Percentiles rank a stretch among this genome's conserved stretches.
Evolutionary conservation across 257 asterid species (phyloP).

Genomic region (Primulina eburnea): DNA sequence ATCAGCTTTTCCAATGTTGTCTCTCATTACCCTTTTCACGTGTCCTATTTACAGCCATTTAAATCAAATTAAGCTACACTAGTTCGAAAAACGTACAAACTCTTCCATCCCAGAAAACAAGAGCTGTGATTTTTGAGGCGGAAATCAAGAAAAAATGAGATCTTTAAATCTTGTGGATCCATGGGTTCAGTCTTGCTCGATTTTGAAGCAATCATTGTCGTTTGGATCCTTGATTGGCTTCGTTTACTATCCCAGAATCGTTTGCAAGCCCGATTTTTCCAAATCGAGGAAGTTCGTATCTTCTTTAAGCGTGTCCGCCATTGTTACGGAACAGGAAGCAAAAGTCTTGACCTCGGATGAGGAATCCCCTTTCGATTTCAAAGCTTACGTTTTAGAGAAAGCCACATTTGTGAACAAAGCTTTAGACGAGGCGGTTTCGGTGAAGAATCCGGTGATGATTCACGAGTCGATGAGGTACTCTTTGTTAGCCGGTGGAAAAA

Average conservation of each 20-base stretch:
- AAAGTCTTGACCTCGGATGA: slow-evolving; percentile 9
- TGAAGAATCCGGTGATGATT: slow-evolving; percentile 50
- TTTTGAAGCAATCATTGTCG: slow-evolving; percentile 11
- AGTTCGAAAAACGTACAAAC: background rate
- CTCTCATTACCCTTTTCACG: slow-evolving; percentile 5
- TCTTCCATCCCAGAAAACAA: background rate
- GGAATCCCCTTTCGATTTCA: slow-evolving; percentile 40
- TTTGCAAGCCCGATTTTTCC: slow-evolving; percentile 15
- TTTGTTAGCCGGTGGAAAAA: slow-evolving; percentile 66
- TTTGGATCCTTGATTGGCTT: slow-evolving; percentile 23
- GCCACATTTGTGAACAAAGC: slow-evolving; percentile 50
- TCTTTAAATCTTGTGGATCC: slow-evolving; percentile 39
- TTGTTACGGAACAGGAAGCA: slow-evolving; percentile 26
- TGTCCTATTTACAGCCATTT: slow-evolving; percentile 1
- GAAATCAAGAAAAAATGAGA: slow-evolving; percentile 28
- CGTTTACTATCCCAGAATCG: slow-evolving; percentile 20
- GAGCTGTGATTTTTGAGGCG: background rate
- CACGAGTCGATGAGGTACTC: slow-evolving; percentile 81
- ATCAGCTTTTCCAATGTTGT: background rate
- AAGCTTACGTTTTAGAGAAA: slow-evolving; percentile 46
- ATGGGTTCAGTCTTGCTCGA: slow-evolving; percentile 31
- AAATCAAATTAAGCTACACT: background rate
- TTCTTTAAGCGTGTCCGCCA: slow-evolving; percentile 30
- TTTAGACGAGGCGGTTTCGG: slow-evolving; percentile 46
- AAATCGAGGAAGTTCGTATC: slow-evolving; percentile 15